phyloP scores from a whole-genome alignment of 1,284 basidiomycete species.

The Laetiporus sulphureus region DNA sequence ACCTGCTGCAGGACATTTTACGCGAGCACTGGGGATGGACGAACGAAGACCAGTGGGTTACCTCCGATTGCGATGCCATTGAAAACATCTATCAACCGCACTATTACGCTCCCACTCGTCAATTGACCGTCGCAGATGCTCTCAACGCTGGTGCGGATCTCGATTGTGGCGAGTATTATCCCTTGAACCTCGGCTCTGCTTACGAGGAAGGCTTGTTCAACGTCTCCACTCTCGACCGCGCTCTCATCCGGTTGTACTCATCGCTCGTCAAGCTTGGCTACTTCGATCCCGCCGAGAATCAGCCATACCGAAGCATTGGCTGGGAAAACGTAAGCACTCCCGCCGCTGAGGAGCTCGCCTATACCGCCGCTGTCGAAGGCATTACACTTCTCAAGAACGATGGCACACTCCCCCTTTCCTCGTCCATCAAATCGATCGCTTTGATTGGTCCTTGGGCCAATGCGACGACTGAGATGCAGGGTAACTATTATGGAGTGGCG shows the following conservation, averaged over 20 bases:
- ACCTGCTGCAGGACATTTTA: constrained; percentile 43
- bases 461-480: constrained; percentile 48
- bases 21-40: constrained; percentile 45
- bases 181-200: constrained; percentile 36
- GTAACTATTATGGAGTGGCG: constrained; percentile 46
- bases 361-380: constrained; percentile 43
- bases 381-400: constrained; percentile 53
- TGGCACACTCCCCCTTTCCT: constrained; percentile 41
- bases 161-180: constrained; percentile 46
- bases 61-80: constrained; percentile 35
- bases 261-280: constrained; percentile 52
- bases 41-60: constrained; percentile 44
- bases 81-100: constrained; percentile 43
- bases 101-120: constrained; percentile 35
- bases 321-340: constrained; percentile 44
- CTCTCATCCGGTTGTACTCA: constrained; percentile 41
- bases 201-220: constrained; percentile 40
- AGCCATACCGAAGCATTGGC: constrained; percentile 43
- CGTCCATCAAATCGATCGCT: constrained; percentile 37
- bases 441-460: constrained; percentile 51
- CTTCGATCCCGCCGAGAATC: constrained; percentile 42
- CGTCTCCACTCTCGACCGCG: constrained; percentile 34
- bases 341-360: constrained; percentile 40
- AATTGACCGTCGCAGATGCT: constrained; percentile 41
- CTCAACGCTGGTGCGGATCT: constrained; percentile 49